Conservation (phyloP, 176 grass and related monocot species). For the Panicum miliaceum region DNA sequence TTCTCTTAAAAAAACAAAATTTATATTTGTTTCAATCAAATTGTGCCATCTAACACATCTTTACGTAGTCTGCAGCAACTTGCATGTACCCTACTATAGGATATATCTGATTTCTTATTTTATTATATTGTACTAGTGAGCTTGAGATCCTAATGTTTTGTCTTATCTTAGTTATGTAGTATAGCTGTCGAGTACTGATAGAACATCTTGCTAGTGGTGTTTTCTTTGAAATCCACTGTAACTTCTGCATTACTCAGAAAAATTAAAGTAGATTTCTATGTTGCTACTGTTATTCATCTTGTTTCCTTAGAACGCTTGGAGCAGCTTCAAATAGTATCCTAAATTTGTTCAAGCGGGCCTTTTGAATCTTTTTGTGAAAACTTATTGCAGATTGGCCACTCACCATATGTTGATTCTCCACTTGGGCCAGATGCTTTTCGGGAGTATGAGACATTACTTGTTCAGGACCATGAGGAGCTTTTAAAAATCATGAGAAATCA, state of each 20-base stretch:
- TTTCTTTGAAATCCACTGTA: constrained; percentile 18
- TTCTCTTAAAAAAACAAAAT: neutral
- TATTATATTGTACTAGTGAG: neutral
- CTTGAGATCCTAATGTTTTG: constrained; percentile 12
- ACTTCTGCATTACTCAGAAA: neutral
- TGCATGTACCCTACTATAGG: constrained; percentile 22
- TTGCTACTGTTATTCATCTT: constrained; percentile 1
- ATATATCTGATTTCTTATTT: neutral
- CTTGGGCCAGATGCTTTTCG: constrained; percentile 95
- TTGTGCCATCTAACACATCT: neutral
- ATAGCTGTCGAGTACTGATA: neutral
- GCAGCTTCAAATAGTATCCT: neutral
- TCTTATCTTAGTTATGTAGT: no score
- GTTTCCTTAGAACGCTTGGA: constrained; percentile 5
- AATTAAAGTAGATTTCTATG: constrained; percentile 25
- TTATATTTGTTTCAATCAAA: neutral
- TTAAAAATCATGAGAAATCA: constrained; percentile 62
- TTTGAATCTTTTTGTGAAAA: constrained; percentile 31
- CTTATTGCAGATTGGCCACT: constrained; percentile 77
- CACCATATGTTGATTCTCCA: constrained; percentile 76
- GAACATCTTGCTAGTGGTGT: neutral
- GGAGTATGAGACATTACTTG: constrained; percentile 82
- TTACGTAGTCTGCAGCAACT: neutral
- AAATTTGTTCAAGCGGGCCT: neutral
- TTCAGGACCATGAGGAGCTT: constrained; percentile 93